phyloP scores from a whole-genome alignment of 768 basidiomycete genomes.

The Crepidotus variabilis region DNA sequence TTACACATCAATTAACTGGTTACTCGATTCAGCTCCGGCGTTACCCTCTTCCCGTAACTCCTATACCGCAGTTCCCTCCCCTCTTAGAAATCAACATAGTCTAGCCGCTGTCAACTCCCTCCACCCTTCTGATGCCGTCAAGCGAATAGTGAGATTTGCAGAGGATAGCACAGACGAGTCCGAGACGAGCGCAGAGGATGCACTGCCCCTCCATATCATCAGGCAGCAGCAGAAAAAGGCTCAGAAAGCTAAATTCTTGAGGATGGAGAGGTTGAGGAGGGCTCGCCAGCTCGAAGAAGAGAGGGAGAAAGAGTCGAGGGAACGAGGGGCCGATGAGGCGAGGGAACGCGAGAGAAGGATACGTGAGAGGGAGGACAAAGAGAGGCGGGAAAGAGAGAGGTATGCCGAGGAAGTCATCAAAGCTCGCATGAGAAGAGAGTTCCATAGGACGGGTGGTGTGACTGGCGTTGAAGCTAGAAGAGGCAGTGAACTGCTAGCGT shows the following conservation, averaged over 20 bases:
- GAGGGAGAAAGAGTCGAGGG: slow-evolving; percentile 41
- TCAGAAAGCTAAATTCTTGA: slow-evolving; percentile 66
- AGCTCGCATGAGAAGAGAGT: slow-evolving; percentile 58
- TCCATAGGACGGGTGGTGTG: slow-evolving; percentile 44
- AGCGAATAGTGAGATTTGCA: slow-evolving; percentile 60
- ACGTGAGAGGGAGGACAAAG: slow-evolving; percentile 49
- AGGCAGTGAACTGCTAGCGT: slow-evolving; percentile 21
- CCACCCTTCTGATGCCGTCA: slow-evolving; percentile 4
- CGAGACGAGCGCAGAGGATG: slow-evolving; percentile 46
- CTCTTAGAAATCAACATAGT: slow-evolving; percentile 40
- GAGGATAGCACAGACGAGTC: slow-evolving; percentile 31
- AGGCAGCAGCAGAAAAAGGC: slow-evolving; percentile 70
- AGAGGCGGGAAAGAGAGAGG: slow-evolving; percentile 40
- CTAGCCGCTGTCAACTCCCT: background rate
- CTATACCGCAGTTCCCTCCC: slow-evolving; percentile 44
- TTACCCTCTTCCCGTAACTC: slow-evolving; percentile 23
- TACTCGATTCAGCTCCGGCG: slow-evolving; percentile 17
- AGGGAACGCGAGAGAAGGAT: slow-evolving; percentile 44
- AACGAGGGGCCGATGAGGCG: slow-evolving; percentile 37
- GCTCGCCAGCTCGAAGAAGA: slow-evolving; percentile 46
- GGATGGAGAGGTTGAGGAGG: slow-evolving; percentile 53
- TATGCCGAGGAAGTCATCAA: slow-evolving; percentile 62
- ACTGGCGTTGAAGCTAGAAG: slow-evolving; percentile 25
- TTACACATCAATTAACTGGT: too few relatives aligned
- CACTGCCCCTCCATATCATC: slow-evolving; percentile 66